A percentile compares a stretch with the other conserved stretches of the same genome.
These are phyloP conservation scores for Taiwanofungus camphoratus DNA, from an alignment of 1,284 basidiomycete species.

Conservation along the genomic window DNA sequence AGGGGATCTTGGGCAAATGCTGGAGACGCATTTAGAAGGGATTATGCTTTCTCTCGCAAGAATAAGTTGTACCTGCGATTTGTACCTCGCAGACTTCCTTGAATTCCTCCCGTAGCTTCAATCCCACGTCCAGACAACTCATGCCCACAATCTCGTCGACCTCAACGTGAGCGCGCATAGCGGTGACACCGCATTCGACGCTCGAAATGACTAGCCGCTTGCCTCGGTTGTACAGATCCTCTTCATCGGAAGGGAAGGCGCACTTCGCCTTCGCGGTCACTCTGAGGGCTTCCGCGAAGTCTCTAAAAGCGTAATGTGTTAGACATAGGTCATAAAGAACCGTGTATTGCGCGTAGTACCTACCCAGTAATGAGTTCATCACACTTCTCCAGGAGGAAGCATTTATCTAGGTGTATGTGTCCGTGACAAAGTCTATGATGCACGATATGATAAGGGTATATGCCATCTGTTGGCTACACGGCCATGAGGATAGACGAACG, in stretches of 20 bases:
- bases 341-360: slow-evolving; percentile 11
- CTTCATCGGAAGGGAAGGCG: slow-evolving; percentile 34
- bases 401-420: slow-evolving; percentile 65
- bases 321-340: too few relatives aligned
- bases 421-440: slow-evolving; percentile 49
- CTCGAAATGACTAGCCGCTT: slow-evolving; percentile 49
- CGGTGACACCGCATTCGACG: slow-evolving; percentile 52
- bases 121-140: slow-evolving; percentile 44
- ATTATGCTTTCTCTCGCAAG: too few relatives aligned
- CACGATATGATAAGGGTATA: background rate
- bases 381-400: slow-evolving; percentile 54
- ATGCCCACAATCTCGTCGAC: slow-evolving; percentile 49
- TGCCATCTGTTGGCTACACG: background rate
- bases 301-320: slow-evolving; percentile 35
- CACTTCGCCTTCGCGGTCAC: slow-evolving; percentile 48
- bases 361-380: slow-evolving; percentile 47
- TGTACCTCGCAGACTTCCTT: slow-evolving; percentile 45
- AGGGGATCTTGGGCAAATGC: slow-evolving; percentile 62
- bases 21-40: slow-evolving; percentile 23
- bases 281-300: slow-evolving; percentile 50
- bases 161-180: slow-evolving; percentile 63
- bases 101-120: slow-evolving; percentile 42
- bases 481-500: slow-evolving; percentile 32
- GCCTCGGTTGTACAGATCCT: slow-evolving; percentile 47
- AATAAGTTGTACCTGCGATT: slow-evolving; percentile 39